Evolutionary conservation across 73 alveolate genomes (phyloP), one percentile per base, ranked within the genome.

Genomic region (Paramecium tetraurelia): DNA sequence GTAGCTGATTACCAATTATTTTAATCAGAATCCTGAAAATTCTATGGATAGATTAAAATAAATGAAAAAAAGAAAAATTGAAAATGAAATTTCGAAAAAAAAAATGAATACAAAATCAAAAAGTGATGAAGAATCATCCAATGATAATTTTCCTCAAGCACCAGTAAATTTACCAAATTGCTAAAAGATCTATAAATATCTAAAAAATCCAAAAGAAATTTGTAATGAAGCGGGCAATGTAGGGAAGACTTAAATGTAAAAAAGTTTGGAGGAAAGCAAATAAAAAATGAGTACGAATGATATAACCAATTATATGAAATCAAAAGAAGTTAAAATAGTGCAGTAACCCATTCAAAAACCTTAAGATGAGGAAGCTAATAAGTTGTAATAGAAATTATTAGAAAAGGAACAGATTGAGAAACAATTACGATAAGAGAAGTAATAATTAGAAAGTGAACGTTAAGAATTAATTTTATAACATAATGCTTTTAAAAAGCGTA

Each of bases 91-190:
- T 20, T 44, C 48, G 4, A 80, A 80, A 43, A 72, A 72, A 72
- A 72, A 72, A 36, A 9, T 36, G 24, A 72, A 36, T 14, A 40
- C 72, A 1, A 80, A 46, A 80, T 27, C 41, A 43, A 80, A 80
- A 63, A 80, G 76, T 41, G 90, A 80, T 80, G 70, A 40, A 24
- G 90, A 80, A 31, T 33, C 46, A 24, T 80, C 90, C 2, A 44
- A 80, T 27, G 90, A 80, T 24, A 31, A 80, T 10, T n/a, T 22
- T 11, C 59, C 86, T 29, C 10, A 31, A 12, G 38, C 6, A 3
- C 36, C 59, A 36, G 29, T 20, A 12, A 72, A 40, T 72, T 38
- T 43, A 21, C 59, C 59, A 36, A 72, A 72, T 72, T 72, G 86
- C 6, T 38, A 72, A 36, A 72, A 33, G 35, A 36, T 72, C 18